A percentile compares a stretch with the other conserved stretches of the same genome.
These are phyloP conservation scores for Plasmopara halstedii DNA, from an alignment of 352 stramenopile species.

Conservation along the genomic window DNA sequence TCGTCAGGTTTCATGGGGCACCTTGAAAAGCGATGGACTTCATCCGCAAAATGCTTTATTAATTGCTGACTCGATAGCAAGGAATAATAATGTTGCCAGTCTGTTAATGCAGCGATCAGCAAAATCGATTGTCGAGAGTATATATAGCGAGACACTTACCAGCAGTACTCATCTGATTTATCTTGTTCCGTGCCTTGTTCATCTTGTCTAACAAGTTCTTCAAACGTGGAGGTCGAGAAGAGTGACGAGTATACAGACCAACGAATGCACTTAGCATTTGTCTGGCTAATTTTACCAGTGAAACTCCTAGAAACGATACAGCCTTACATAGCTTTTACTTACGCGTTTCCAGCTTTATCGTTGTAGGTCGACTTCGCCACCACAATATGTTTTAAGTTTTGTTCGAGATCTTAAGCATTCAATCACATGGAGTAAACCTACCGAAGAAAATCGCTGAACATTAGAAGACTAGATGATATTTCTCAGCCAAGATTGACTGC, in stretches of 20 bases:
- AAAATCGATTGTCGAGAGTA: not conserved
- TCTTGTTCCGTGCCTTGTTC: constrained; percentile 56
- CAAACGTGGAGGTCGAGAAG: not conserved
- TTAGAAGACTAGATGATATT: too few relatives aligned
- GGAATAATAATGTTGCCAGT: constrained; percentile 68
- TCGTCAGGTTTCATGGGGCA: constrained; percentile 62
- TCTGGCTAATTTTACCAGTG: constrained; percentile 14
- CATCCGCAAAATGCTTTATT: constrained; percentile 49
- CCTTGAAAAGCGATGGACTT: constrained; percentile 53
- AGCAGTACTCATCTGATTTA: constrained; percentile 71
- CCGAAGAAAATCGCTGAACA: too few relatives aligned
- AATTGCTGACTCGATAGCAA: constrained; percentile 47
- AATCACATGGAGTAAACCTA: too few relatives aligned
- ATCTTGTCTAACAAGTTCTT: constrained; percentile 16
- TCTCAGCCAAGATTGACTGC: too few relatives aligned
- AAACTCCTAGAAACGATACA: constrained; percentile 25
- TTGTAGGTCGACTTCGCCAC: too few relatives aligned
- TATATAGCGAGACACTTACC: constrained; percentile 9
- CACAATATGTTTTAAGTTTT: too few relatives aligned
- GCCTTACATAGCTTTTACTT: too few relatives aligned
- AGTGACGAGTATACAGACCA: constrained; percentile 9
- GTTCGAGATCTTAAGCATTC: too few relatives aligned
- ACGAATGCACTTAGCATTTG: constrained; percentile 3
- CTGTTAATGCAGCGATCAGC: constrained; percentile 10
- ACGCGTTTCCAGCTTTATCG: too few relatives aligned